Evolutionary conservation across 352 stramenopile genomes (phyloP), one percentile per base, ranked within the genome.

Genomic region (Phytophthora fragariaefolia): DNA sequence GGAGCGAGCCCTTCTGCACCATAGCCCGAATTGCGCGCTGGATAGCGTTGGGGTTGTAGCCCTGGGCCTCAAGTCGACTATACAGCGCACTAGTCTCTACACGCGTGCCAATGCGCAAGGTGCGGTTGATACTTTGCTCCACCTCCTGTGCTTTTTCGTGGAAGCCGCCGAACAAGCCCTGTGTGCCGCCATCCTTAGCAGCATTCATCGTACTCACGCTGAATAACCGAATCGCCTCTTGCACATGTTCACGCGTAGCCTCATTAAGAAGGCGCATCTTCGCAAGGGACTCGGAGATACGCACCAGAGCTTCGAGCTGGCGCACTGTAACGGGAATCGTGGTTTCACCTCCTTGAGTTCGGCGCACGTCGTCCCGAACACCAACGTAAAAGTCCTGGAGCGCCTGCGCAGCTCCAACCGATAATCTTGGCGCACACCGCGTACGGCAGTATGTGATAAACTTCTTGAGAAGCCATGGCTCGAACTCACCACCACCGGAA

Each of bases 141-240:
- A 95, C 85, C 42, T 93, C 87, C 47, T 87, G 78, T 2, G 87
- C 85, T 61, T 93, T 95, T 68, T 95, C 85, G 58, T 95, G 85
- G 52, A 95, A 89, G 8, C 76, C 72, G 17, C 85, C 81, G 58
- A 95, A 93, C 4, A 95, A 59, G 17, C 87, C 87, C 30, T 96
- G 85, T 3, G 85, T 96, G 26, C 85, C 86, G 64, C 97, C 96
- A 38, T 92, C 89, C 28, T 97, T 92, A 40, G 97, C 98, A 0
- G 98, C 97, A 40, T 98, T 96, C 92, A 99, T 98, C 6, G 97
- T 99, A 63, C 96, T 99, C 23, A 99, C 97, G 64, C 95, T 98
- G 74, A 99, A 99, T 13, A 99, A 78, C 1, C 97, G 94, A 36
- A 99, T 88, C 0, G 98, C 97, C 70, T 99, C 98, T 12, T 93